phyloP scores from a whole-genome alignment of 2,329 filamentous ascomycete genomes.

The Aspergillus hortae region DNA sequence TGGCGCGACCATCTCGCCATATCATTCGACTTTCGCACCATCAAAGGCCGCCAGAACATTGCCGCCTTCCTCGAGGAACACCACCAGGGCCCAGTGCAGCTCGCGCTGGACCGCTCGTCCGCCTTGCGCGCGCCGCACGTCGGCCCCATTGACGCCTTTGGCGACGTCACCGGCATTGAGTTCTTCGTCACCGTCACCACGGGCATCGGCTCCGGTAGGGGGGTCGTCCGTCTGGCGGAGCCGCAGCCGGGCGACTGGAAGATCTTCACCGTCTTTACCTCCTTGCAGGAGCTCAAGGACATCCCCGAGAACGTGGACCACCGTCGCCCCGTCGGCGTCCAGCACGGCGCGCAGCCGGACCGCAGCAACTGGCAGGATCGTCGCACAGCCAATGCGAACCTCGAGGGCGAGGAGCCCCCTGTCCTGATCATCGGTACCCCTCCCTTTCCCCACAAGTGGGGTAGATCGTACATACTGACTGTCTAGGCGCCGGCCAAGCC shows the following conservation, averaged over 20 bases:
- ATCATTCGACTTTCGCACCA: constrained; percentile 55
- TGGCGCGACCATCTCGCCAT: constrained; percentile 59
- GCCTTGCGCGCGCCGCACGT: constrained; percentile 44
- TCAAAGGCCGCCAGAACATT: constrained; percentile 47
- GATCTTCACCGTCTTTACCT: constrained; percentile 62
- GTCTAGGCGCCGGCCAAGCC: constrained; percentile 56
- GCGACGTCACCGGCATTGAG: constrained; percentile 51
- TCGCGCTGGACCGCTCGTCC: constrained; percentile 48
- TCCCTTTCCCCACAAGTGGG: not conserved
- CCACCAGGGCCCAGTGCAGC: constrained; percentile 37
- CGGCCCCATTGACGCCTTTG: constrained; percentile 48
- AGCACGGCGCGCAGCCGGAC: constrained; percentile 51
- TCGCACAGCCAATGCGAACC: constrained; percentile 48
- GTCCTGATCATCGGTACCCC: constrained; percentile 59
- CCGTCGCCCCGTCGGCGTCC: constrained; percentile 53
- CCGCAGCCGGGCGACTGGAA: constrained; percentile 50
- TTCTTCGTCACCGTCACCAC: constrained; percentile 57
- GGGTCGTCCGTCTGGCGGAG: constrained; percentile 52
- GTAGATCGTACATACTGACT: not conserved
- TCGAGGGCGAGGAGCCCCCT: constrained; percentile 51
- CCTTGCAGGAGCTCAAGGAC: constrained; percentile 52
- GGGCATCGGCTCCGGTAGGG: constrained; percentile 52
- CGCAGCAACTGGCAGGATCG: constrained; percentile 61
- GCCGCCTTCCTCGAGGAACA: constrained; percentile 21
- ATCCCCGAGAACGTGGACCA: constrained; percentile 49